Base-by-base conservation (phyloP, 1,284 basidiomycete genomes). In the Malassezia sp. region DNA sequence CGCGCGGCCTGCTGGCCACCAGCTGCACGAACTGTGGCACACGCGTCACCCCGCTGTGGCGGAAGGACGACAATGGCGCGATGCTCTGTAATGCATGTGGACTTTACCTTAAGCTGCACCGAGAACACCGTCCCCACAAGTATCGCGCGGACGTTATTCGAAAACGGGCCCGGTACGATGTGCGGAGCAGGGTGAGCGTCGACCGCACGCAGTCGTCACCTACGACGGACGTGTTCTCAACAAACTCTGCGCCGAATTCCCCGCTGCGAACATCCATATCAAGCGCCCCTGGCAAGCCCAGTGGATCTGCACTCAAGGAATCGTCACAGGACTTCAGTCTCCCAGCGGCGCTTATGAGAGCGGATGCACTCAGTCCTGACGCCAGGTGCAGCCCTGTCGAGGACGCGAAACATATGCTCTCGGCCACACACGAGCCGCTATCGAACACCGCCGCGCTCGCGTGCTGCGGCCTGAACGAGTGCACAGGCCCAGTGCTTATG, bases 1-100 rank as follows among this genome's bases (percentile, higher is more conserved):
- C 58, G 23, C 50, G 57, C 6, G 49, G 31, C 5, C 51, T 51
- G 1, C 57, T 53, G 10, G 52, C 48, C 17, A 53, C 57, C 42
- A 54, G 55, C 14, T 68, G 65, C 52, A 56, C 56, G 35, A 66
- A 68, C 45, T 68, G 65, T 46, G 65, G 65, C 17, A 68, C 65
- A 6, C 59, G 55, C 26, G 63, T 63, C 5, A 68, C 65, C 7
- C 65, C 65, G 21, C 42, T 68, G 21, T 68, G 65, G 65, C 47
- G 65, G 17, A 67, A 65, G 43, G 64, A 65, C 38, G 52, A 53
- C 36, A 53, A 58, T 12, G 60, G 62, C 4, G 53, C 57, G n/a
- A 57, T 59, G 26, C 54, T 66, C 14, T 67, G 63, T 40, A 67
- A 67, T 41, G 63, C 62, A 0, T 67, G 63, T 33, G 63, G 64